A percentile compares a stretch with the other conserved stretches of the same genome.
These are phyloP conservation scores for Clonostachys solani DNA, from an alignment of 2,329 filamentous ascomycete species.

Conservation along the genomic window DNA sequence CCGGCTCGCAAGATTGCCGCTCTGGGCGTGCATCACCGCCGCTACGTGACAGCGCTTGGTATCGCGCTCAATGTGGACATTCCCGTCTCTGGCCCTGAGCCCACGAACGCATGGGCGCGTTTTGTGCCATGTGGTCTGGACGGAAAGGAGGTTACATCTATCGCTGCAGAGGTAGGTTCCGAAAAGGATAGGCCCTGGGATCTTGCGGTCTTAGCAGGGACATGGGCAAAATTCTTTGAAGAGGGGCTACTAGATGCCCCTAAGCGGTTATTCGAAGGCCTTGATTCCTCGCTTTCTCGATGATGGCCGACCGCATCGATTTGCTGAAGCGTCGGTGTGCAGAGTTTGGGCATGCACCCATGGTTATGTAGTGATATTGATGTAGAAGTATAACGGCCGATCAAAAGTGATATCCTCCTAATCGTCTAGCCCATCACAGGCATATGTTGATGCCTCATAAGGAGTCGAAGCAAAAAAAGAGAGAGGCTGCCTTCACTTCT, in stretches of 20 bases:
- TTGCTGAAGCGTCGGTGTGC: too few relatives aligned
- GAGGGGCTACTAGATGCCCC: constrained; percentile 19
- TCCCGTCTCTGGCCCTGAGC: constrained; percentile 36
- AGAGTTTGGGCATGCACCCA: too few relatives aligned
- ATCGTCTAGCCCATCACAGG: too few relatives aligned
- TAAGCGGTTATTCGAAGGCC: constrained; percentile 8
- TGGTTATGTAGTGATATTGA: too few relatives aligned
- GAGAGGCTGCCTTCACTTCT: too few relatives aligned
- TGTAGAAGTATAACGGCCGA: too few relatives aligned
- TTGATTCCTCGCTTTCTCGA: too few relatives aligned
- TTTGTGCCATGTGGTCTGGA: constrained; percentile 90
- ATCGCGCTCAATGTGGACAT: constrained; percentile 75
- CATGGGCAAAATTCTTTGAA: constrained; percentile 26
- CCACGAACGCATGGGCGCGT: constrained; percentile 52
- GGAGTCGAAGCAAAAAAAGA: too few relatives aligned
- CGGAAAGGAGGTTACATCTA: constrained; percentile 74
- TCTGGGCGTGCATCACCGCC: constrained; percentile 83
- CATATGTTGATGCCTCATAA: too few relatives aligned
- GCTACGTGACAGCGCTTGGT: constrained; percentile 81
- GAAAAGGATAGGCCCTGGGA: constrained; percentile 12
- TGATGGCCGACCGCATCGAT: too few relatives aligned
- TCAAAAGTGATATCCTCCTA: too few relatives aligned
- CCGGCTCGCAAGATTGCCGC: constrained; percentile 75
- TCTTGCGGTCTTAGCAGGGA: constrained; percentile 17
- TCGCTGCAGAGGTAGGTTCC: constrained; percentile 46